Conservation (phyloP, 305 asterid species). For the Solanum hybrid region DNA sequence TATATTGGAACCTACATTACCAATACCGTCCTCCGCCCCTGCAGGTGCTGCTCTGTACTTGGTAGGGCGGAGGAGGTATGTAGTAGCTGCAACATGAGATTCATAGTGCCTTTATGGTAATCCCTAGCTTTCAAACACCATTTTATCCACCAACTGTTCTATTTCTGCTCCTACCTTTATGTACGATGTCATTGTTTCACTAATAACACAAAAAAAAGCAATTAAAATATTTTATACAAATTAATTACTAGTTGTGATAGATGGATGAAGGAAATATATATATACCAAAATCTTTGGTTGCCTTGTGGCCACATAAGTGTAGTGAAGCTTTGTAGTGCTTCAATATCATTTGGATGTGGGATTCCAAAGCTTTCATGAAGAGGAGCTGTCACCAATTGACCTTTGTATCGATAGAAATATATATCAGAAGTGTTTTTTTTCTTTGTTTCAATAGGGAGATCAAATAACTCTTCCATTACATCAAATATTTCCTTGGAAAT, state of each 20-base stretch:
- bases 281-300: constrained; percentile 35
- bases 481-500: constrained; percentile 33
- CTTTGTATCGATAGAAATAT: constrained; percentile 32
- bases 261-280: too few species aligned
- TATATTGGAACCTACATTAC: constrained; percentile 22
- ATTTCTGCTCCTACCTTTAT: constrained; percentile 33
- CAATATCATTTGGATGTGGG: constrained; percentile 25
- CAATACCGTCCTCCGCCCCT: background rate
- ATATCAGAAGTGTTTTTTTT: constrained; percentile 21
- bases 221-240: too few species aligned
- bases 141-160: constrained; percentile 35
- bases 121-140: constrained; percentile 53
- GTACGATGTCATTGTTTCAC: constrained; percentile 24
- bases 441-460: constrained; percentile 48
- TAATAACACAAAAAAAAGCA: too few species aligned
- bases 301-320: constrained; percentile 62
- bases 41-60: constrained; percentile 27
- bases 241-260: background rate
- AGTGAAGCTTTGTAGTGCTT: constrained; percentile 29
- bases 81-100: constrained; percentile 30
- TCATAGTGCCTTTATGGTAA: constrained; percentile 21
- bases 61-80: constrained; percentile 36
- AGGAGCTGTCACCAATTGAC: constrained; percentile 41
- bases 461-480: constrained; percentile 27
- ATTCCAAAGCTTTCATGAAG: constrained; percentile 58